Evolutionary conservation across 177 flowering plant genomes (phyloP).

Genomic region (Telopea speciosissima): DNA sequence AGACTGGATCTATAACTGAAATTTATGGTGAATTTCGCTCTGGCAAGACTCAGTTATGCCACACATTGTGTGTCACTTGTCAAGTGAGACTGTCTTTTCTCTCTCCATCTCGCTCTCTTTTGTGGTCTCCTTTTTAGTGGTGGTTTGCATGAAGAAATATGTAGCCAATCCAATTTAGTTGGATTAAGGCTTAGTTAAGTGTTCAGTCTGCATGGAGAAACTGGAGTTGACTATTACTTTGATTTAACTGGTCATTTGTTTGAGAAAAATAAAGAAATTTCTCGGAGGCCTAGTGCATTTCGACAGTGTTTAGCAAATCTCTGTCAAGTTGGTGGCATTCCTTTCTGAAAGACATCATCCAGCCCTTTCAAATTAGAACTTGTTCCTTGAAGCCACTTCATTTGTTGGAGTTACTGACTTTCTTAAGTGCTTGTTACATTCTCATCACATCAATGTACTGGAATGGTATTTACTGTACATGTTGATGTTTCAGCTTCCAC

Average conservation of each 20-base stretch:
- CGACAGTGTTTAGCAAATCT: background rate
- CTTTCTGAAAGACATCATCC: background rate
- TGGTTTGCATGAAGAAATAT: background rate
- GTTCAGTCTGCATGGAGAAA: background rate
- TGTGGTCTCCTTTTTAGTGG: background rate
- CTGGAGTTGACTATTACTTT: background rate
- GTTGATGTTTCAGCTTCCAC: slow-evolving; percentile 68
- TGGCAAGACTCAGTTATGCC: slow-evolving; percentile 97
- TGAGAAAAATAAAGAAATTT: background rate
- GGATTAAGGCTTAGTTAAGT: too few species aligned
- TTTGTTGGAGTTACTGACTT: background rate
- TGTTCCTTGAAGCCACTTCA: background rate
- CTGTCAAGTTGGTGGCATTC: background rate
- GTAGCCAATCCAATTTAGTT: too few species aligned
- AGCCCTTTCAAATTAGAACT: background rate
- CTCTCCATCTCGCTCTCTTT: background rate
- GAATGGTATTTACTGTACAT: background rate
- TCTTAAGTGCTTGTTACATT: background rate
- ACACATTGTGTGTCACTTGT: slow-evolving; percentile 94
- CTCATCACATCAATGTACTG: background rate
- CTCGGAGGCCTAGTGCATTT: background rate
- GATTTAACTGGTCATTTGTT: background rate
- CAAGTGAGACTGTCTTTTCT: slow-evolving; percentile 46
- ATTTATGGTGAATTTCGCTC: slow-evolving; percentile 93
- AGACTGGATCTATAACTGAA: slow-evolving; percentile 95